Evolutionary conservation across 768 basidiomycete species (phyloP).

Genomic region (Leucosporidium scottii): DNA sequence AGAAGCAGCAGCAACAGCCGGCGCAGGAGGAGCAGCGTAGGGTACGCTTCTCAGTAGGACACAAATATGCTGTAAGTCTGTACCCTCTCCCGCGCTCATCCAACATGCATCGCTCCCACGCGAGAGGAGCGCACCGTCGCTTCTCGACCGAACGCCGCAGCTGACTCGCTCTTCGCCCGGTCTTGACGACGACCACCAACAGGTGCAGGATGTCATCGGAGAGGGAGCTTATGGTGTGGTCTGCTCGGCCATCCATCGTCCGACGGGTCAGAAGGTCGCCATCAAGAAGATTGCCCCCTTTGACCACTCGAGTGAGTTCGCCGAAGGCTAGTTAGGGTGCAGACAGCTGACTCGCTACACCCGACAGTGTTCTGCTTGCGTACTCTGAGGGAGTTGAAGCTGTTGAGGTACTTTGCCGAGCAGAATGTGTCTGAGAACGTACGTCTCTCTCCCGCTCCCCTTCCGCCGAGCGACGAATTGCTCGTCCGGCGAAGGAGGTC

Average conservation of each 20-base stretch:
- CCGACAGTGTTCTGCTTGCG: slow-evolving; percentile 67
- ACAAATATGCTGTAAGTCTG: slow-evolving; percentile 18
- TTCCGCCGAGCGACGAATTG: neutral
- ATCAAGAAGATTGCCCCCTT: slow-evolving; percentile 96
- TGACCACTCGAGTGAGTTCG: slow-evolving; percentile 57
- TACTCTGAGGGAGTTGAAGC: slow-evolving; percentile 83
- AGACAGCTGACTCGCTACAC: neutral
- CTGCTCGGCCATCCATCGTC: slow-evolving; percentile 64
- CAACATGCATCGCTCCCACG: neutral
- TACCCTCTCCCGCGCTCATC: neutral
- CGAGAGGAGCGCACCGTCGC: neutral
- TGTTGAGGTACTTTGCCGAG: slow-evolving; percentile 61
- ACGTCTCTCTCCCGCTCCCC: neutral
- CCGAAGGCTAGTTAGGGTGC: neutral
- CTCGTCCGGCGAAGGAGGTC: neutral
- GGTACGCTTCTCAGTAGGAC: slow-evolving; percentile 28
- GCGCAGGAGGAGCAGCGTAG: slow-evolving; percentile 12
- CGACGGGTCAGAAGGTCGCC: slow-evolving; percentile 76
- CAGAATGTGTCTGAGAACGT: slow-evolving; percentile 40
- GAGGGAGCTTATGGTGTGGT: slow-evolving; percentile 82
- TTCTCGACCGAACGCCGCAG: neutral
- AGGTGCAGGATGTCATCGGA: slow-evolving; percentile 46
- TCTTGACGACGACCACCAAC: neutral
- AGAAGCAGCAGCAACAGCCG: neutral
- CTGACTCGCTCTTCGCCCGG: neutral